A percentile compares a stretch with the other conserved stretches of the same genome.
phyloP scores from a whole-genome alignment of 2,329 filamentous ascomycete species.

The Fusarium coffeatum region DNA sequence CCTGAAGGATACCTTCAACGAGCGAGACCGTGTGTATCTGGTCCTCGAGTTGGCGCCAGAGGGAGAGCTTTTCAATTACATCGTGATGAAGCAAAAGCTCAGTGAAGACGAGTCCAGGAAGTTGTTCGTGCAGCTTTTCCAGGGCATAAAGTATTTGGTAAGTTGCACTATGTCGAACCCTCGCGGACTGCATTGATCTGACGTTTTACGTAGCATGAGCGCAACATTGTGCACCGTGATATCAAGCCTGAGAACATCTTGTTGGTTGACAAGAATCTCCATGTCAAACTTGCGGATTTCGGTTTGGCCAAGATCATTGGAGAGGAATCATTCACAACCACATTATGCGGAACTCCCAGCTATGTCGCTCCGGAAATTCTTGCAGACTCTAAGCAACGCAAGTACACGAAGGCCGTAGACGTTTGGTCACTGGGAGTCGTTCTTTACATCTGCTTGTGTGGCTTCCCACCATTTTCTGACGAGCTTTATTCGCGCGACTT shows the following conservation, averaged over 20 bases:
- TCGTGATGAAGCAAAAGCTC: conserved; percentile 90
- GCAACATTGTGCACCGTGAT: conserved; percentile 96
- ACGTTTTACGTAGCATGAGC: conserved; percentile 77
- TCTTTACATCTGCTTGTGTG: conserved; percentile 95
- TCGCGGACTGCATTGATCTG: background rate
- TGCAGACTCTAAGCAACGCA: conserved; percentile 81
- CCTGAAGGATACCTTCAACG: conserved; percentile 94
- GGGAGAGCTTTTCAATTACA: conserved; percentile 95
- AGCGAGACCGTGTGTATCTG: conserved; percentile 88
- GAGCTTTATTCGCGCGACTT: conserved; percentile 85
- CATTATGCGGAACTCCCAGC: conserved; percentile 94
- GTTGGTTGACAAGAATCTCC: conserved; percentile 83
- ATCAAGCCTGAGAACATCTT: conserved; percentile 99
- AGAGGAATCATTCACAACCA: conserved; percentile 97
- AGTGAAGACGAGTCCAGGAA: conserved; percentile 85
- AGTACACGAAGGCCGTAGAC: conserved; percentile 95
- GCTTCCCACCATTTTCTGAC: conserved; percentile 96
- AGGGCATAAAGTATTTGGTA: conserved; percentile 95
- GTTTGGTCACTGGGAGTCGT: conserved; percentile 98
- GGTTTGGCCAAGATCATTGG: conserved; percentile 98
- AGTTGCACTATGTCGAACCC: conserved; percentile 48
- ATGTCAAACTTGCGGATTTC: conserved; percentile 95
- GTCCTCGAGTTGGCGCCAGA: conserved; percentile 91
- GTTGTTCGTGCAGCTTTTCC: conserved; percentile 90
- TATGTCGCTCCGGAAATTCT: conserved; percentile 98